Conservation (phyloP, 1,139 yeast species). For the Pichia sp. region DNA sequence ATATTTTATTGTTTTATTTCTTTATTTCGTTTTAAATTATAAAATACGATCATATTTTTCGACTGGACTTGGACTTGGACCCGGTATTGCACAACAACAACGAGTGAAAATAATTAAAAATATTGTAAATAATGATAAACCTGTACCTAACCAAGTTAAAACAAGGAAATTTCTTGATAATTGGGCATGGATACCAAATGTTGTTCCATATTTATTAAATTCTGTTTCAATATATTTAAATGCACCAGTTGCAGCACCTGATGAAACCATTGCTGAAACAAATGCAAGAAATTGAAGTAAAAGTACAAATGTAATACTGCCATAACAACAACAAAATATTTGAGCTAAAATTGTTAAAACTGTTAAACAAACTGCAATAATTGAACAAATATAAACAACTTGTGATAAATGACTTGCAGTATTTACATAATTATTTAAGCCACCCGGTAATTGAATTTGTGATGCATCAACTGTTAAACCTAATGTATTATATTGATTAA, state of each 20-base stretch:
- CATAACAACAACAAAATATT: conserved; percentile 22
- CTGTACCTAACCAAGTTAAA: conserved; percentile 43
- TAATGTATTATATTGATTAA: conserved; percentile 23
- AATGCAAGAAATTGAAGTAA: conserved; percentile 28
- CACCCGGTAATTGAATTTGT: conserved; percentile 30
- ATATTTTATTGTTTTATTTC: too few relatives aligned
- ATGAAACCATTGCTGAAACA: conserved; percentile 31
- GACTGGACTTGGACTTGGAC: conserved; percentile 7
- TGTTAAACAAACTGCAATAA: conserved; percentile 38
- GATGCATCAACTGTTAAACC: conserved; percentile 18
- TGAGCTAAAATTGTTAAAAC: conserved; percentile 38
- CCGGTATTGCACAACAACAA: conserved; percentile 10
- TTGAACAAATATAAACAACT: conserved; percentile 41
- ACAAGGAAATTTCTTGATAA: conserved; percentile 29
- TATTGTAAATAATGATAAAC: conserved; percentile 32
- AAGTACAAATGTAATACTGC: conserved; percentile 32
- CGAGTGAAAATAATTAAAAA: conserved; percentile 33
- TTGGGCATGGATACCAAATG: conserved; percentile 36
- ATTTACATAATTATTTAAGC: conserved; percentile 28
- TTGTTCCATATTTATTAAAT: conserved; percentile 32
- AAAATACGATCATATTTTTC: conserved; percentile 9
- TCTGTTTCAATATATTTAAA: conserved; percentile 32
- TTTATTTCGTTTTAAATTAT: background rate
- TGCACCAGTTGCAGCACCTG: conserved; percentile 43
- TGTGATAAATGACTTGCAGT: conserved; percentile 37